Evolutionary conservation across 805 yeast species (phyloP).

Genomic region (Saccharomyces paradoxus): DNA sequence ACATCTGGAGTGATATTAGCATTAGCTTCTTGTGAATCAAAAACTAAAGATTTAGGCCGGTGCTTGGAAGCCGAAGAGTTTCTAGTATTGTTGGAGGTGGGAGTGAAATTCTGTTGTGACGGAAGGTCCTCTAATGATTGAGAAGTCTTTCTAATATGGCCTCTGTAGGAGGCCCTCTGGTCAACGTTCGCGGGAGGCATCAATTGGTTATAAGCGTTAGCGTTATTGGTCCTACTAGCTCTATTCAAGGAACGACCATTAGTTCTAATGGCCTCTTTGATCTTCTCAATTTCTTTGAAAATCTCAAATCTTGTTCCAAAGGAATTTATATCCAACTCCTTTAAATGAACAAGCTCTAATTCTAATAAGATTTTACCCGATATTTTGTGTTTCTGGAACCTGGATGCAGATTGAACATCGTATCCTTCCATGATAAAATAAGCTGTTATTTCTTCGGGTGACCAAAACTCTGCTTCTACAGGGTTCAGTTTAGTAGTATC

Average conservation of each 20-base stretch:
- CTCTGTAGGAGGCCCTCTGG: slow-evolving; percentile 14
- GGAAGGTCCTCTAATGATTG: slow-evolving; percentile 18
- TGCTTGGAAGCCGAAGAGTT: background rate
- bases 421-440: slow-evolving; percentile 70
- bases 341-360: slow-evolving; percentile 75
- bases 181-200: slow-evolving; percentile 37
- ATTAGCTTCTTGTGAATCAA: slow-evolving; percentile 8
- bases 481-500: slow-evolving; percentile 38
- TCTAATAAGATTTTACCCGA: slow-evolving; percentile 81
- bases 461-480: slow-evolving; percentile 54
- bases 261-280: slow-evolving; percentile 28
- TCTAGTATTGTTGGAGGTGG: background rate
- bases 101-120: background rate
- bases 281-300: slow-evolving; percentile 75
- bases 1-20: background rate
- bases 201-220: slow-evolving; percentile 18
- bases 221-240: background rate
- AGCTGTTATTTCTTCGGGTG: slow-evolving; percentile 75
- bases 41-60: slow-evolving; percentile 14
- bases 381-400: slow-evolving; percentile 80
- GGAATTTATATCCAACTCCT: slow-evolving; percentile 83
- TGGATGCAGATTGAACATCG: slow-evolving; percentile 63
- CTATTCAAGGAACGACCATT: background rate
- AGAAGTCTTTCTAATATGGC: slow-evolving; percentile 15
- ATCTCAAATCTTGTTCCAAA: slow-evolving; percentile 95